Conservation (phyloP, 306 rosid genomes). For the Trifolium repens region DNA sequence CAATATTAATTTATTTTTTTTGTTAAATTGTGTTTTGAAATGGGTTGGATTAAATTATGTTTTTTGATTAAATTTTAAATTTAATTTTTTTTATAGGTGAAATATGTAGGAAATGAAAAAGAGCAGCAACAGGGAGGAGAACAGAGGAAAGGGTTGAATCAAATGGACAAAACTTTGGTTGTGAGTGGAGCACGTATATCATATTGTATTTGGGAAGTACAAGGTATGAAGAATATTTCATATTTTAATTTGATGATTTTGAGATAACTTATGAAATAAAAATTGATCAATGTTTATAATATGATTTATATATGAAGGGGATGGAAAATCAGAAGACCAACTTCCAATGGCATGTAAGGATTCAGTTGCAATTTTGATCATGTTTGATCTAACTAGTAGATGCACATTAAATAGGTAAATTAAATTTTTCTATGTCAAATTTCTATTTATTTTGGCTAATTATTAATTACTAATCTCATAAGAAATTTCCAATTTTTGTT, state of each 20-base stretch:
- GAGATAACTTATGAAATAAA: neutral
- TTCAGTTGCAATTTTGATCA: slow-evolving; percentile 84
- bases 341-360: slow-evolving; percentile 80
- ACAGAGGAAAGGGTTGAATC: slow-evolving; percentile 55
- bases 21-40: neutral
- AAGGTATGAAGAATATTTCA: slow-evolving; percentile 50
- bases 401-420: slow-evolving; percentile 78
- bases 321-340: slow-evolving; percentile 59
- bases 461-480: slow-evolving; percentile 25
- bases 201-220: slow-evolving; percentile 90
- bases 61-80: neutral
- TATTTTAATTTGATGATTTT: slow-evolving; percentile 9
- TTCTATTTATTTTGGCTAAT: neutral
- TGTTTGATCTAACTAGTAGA: slow-evolving; percentile 98
- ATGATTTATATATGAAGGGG: slow-evolving; percentile 52
- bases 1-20: neutral
- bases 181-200: slow-evolving; percentile 87
- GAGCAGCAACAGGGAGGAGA: slow-evolving; percentile 36
- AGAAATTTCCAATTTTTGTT: neutral
- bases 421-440: neutral
- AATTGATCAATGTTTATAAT: slow-evolving; percentile 17
- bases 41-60: neutral
- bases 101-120: slow-evolving; percentile 71
- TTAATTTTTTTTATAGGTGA: slow-evolving; percentile 52
- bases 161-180: slow-evolving; percentile 69